A percentile compares a stretch with the other conserved stretches of the same genome.
These are phyloP conservation scores for Pseudocercospora eumusae DNA, from an alignment of 2,329 filamentous ascomycete genomes.

Conservation along the genomic window DNA sequence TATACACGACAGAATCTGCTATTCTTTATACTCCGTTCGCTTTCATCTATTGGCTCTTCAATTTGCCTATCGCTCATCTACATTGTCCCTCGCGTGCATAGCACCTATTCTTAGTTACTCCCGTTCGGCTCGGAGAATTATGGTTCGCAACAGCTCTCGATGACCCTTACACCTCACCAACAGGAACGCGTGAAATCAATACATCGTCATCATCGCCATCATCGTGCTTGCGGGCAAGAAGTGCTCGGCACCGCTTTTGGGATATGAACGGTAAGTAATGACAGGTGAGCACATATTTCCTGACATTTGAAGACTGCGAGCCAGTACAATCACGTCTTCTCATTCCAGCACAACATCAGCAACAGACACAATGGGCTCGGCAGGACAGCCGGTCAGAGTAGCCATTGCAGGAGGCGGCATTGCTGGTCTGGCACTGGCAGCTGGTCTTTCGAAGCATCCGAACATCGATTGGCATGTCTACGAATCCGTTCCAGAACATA, in stretches of 20 bases:
- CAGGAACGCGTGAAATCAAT: conserved; percentile 11
- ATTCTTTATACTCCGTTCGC: too few species aligned
- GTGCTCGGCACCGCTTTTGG: not conserved
- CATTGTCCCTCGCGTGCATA: not conserved
- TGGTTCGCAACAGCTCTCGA: not conserved
- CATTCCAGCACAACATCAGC: not conserved
- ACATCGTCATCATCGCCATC: not conserved
- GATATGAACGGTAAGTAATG: not conserved
- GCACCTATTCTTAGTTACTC: not conserved
- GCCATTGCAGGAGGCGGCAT: conserved; percentile 56
- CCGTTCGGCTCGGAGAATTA: conserved; percentile 5
- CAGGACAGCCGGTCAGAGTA: conserved; percentile 40
- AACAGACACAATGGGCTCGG: conserved; percentile 11
- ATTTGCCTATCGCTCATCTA: not conserved
- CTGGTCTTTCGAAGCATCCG: conserved; percentile 48
- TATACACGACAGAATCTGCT: not conserved
- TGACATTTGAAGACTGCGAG: not conserved
- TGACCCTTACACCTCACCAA: conserved; percentile 10
- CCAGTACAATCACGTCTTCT: not conserved
- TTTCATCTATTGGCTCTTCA: too few species aligned
- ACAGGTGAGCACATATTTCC: not conserved
- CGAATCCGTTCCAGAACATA: conserved; percentile 51
- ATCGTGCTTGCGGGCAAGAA: not conserved
- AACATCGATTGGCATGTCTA: conserved; percentile 53
- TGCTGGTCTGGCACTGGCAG: conserved; percentile 52